Evolutionary conservation across 306 rosid genomes (phyloP).

Genomic region (Cicer cuneatum): DNA sequence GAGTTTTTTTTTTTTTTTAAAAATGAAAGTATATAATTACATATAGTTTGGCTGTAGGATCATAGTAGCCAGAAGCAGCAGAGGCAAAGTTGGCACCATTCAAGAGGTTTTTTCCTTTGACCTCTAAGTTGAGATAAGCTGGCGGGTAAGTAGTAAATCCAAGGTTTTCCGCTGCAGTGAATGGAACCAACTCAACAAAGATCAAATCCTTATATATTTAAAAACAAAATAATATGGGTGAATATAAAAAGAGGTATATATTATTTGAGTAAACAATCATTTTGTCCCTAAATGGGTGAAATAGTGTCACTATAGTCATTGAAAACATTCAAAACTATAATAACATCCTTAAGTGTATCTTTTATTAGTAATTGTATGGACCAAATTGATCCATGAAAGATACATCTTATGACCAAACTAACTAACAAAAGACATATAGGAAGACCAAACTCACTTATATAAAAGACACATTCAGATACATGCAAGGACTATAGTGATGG

Average conservation of each 20-base stretch:
- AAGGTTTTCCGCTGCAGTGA: constrained; percentile 57
- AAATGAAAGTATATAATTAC: constrained; percentile 50
- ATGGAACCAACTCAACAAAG: constrained; percentile 24
- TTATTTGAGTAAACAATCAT: background rate
- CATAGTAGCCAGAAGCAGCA: constrained; percentile 79
- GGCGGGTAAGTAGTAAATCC: constrained; percentile 61
- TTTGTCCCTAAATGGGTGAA: too few relatives aligned
- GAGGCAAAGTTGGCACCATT: constrained; percentile 69
- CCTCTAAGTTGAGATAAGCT: constrained; percentile 51
- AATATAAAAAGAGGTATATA: background rate
- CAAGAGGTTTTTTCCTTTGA: constrained; percentile 50
- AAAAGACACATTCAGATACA: too few relatives aligned
- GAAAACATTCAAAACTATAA: too few relatives aligned
- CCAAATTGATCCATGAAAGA: too few relatives aligned
- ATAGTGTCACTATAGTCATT: too few relatives aligned
- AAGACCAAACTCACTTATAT: too few relatives aligned
- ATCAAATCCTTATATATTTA: background rate
- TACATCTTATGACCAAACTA: too few relatives aligned
- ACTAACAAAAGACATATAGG: too few relatives aligned
- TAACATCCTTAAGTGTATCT: too few relatives aligned
- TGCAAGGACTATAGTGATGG: too few relatives aligned
- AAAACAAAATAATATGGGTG: constrained; percentile 13
- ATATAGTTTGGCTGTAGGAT: constrained; percentile 62
- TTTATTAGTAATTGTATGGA: too few relatives aligned
- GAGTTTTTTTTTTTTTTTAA: background rate